A percentile compares a stretch with the other conserved stretches of the same genome.
phyloP scores from a whole-genome alignment of 495 filamentous ascomycete species.

The Penicillium cosmopolitanum region DNA sequence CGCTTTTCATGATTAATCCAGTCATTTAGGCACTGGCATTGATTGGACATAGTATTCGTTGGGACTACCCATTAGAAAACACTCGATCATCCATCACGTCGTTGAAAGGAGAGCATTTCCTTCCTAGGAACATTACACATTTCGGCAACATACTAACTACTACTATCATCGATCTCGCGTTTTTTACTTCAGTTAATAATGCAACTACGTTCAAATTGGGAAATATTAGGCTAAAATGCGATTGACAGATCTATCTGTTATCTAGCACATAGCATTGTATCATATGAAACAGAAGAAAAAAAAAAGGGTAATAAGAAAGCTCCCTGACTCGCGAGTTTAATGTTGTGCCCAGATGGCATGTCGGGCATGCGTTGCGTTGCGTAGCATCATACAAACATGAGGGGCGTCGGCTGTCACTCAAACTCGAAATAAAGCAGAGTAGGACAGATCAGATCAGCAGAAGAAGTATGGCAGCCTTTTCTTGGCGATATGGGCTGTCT shows the following conservation, averaged over 20 bases:
- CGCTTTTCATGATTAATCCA: neutral
- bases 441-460: conserved; percentile 1
- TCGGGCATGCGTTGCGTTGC: conserved; percentile 7
- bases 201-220: too few relatives aligned
- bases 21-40: too few relatives aligned
- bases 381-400: conserved; percentile 32
- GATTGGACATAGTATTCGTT: too few relatives aligned
- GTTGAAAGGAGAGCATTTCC: too few relatives aligned
- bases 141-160: conserved; percentile 1
- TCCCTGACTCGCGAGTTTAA: neutral
- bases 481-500: neutral
- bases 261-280: conserved; percentile 4
- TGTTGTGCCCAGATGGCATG: neutral
- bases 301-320: neutral
- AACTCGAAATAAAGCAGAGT: neutral
- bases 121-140: neutral
- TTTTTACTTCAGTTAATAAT: neutral
- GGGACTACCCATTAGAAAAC: too few relatives aligned
- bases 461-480: neutral
- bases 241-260: conserved; percentile 19
- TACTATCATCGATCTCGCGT: neutral
- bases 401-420: conserved; percentile 2
- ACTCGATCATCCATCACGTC: too few relatives aligned
- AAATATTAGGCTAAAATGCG: neutral
- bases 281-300: neutral